Percentiles rank a stretch among this genome's conserved stretches.
Conservation (phyloP, 139 green algal genomes). For the Dunaliella primolecta region DNA sequence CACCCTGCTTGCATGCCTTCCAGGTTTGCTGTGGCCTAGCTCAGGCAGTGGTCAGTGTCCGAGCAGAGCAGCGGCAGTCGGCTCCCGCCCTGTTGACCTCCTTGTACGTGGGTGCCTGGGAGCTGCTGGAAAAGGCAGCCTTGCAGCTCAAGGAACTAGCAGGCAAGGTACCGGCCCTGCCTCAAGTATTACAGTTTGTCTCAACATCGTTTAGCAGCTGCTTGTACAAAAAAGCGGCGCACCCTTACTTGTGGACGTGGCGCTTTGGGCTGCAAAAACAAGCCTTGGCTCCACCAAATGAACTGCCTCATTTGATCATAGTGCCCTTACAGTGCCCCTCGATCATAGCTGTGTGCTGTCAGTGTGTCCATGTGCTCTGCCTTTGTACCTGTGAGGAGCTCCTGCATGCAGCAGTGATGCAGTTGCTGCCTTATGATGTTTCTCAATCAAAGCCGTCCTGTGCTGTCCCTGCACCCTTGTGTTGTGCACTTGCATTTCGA, state of each 20-base stretch:
- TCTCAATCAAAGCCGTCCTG: no score
- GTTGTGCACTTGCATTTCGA: no score
- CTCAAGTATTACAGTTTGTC: not conserved
- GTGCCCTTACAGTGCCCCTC: not conserved
- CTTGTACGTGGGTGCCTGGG: not conserved
- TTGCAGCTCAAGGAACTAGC: not conserved
- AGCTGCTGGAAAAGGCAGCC: not conserved
- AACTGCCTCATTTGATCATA: not conserved
- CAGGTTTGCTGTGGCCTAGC: not conserved
- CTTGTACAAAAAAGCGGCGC: no score
- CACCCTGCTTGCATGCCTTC: no score
- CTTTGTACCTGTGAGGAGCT: no score
- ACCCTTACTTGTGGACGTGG: not conserved
- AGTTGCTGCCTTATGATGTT: no score
- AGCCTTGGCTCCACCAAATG: not conserved
- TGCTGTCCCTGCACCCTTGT: no score
- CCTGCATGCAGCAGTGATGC: no score
- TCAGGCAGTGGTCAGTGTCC: not conserved
- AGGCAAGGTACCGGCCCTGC: not conserved
- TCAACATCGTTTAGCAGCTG: not conserved
- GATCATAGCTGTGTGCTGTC: not conserved
- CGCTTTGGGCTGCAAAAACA: not conserved
- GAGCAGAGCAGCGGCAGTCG: not conserved
- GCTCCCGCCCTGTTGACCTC: not conserved
- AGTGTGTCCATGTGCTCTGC: no score